Conservation (phyloP, 345 rosid species). For the Gossypium raimondii region DNA sequence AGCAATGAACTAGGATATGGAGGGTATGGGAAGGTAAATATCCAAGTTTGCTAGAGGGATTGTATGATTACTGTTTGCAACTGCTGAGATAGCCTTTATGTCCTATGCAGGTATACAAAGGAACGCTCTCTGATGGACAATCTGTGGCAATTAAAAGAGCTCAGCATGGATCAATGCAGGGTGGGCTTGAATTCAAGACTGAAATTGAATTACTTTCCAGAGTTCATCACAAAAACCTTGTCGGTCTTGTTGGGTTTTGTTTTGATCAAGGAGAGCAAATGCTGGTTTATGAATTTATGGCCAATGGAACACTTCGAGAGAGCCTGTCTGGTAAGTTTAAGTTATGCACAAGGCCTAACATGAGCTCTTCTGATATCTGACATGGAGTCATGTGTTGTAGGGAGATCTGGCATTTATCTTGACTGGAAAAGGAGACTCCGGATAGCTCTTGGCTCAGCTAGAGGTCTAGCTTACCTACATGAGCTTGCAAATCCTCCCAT, state of each 20-base stretch:
- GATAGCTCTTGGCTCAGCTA: conserved; percentile 84
- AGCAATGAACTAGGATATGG: conserved; percentile 85
- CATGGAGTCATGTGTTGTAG: conserved; percentile 31
- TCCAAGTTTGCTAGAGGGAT: background rate
- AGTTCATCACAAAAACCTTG: conserved; percentile 93
- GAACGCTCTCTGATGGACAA: conserved; percentile 74
- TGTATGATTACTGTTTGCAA: background rate
- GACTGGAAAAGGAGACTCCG: conserved; percentile 92
- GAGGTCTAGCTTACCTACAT: conserved; percentile 94
- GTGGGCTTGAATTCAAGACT: conserved; percentile 89
- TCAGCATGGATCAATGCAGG: conserved; percentile 88
- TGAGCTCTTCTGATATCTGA: background rate
- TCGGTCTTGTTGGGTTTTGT: conserved; percentile 86
- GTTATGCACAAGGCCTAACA: background rate
- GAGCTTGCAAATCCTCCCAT: conserved; percentile 95
- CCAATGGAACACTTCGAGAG: conserved; percentile 76
- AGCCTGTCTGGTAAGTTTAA: conserved; percentile 61
- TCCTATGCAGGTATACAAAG: conserved; percentile 65
- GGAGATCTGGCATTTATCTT: conserved; percentile 53
- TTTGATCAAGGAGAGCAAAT: conserved; percentile 90
- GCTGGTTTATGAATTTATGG: conserved; percentile 82
- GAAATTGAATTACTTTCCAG: conserved; percentile 92
- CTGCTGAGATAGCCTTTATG: background rate
- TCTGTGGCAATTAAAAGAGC: conserved; percentile 85
- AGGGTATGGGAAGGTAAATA: conserved; percentile 81